Conservation (phyloP, 2,329 filamentous ascomycete species). For the Colletotrichum orchidophilum region DNA sequence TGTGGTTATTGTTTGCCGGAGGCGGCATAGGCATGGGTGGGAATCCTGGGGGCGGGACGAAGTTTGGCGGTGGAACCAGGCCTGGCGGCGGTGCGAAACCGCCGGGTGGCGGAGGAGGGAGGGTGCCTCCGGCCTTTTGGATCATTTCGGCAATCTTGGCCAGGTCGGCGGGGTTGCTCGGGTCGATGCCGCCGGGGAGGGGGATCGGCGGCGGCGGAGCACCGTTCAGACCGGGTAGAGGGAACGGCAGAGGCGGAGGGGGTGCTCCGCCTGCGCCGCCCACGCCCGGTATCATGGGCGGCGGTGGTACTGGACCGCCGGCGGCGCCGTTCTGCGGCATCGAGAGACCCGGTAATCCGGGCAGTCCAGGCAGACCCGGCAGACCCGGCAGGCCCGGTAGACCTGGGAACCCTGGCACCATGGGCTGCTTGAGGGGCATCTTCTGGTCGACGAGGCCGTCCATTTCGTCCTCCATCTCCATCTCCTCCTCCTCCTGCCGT, state of each 20-base stretch:
- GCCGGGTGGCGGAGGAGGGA: constrained; percentile 58
- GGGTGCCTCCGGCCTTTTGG: constrained; percentile 70
- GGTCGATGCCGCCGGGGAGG: constrained; percentile 63
- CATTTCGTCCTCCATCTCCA: constrained; percentile 91
- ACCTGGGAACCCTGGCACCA: constrained; percentile 60
- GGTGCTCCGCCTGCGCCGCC: constrained; percentile 50
- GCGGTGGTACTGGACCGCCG: constrained; percentile 40
- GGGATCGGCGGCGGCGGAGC: constrained; percentile 54
- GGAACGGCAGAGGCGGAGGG: constrained; percentile 62
- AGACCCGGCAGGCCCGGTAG: constrained; percentile 65
- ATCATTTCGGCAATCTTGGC: constrained; percentile 71
- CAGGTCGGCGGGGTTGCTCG: constrained; percentile 68
- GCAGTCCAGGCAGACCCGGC: no score
- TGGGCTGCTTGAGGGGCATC: constrained; percentile 70
- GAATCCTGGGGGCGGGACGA: constrained; percentile 53
- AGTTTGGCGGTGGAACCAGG: constrained; percentile 56
- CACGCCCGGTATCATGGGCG: constrained; percentile 61
- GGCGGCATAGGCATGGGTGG: constrained; percentile 45
- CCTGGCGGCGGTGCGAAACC: constrained; percentile 60
- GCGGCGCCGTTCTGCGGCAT: constrained; percentile 48
- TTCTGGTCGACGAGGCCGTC: constrained; percentile 93
- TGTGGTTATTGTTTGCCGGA: constrained; percentile 36
- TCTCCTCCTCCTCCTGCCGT: constrained; percentile 90
- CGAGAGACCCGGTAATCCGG: constrained; percentile 54
- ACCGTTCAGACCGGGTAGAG: constrained; percentile 59